Evolutionary conservation across 2,329 filamentous ascomycete species (phyloP), one percentile per base, ranked within the genome.

Genomic region (Colletotrichum lindemuthianum): DNA sequence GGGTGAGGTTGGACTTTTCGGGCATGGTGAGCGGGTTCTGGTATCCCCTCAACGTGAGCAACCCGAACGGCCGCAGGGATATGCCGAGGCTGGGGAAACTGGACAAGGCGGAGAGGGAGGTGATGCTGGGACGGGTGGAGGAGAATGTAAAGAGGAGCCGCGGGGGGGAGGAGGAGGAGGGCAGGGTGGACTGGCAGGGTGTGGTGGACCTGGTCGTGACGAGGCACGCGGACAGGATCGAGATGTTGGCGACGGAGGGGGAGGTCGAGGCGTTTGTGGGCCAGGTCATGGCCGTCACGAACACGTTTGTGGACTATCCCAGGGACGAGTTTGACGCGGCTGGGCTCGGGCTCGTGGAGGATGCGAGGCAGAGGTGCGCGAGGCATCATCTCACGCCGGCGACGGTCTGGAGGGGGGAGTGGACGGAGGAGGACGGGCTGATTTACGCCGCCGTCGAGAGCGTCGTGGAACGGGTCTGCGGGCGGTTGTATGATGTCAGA

Each of bases 161-260:
- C 0, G 73, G 75, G 11, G 33, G 70, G 34, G 71, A 67, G 52
- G 69, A 67, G 34, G 71, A 67, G 52, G 69, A 67, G 32, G 67
- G 70, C 15, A 72, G 33, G 43, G 45, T 86, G 33, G 78, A 92
- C 69, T 93, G 91, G 91, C 91, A 93, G 71, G 82, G 77, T 0
- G 78, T 90, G 1, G 81, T 84, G 0, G 91, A 94, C 69, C 82
- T 90, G 80, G 78, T 93, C 4, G 80, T 92, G 4, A 73, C 79
- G 5, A 83, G 90, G 2, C 92, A 90, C 69, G 82, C 83, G 4
- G 77, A 84, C 37, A 79, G 87, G 32, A 75, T 93, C 10, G 63
- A 59, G 53, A 54, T 53, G n/a, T 5, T 66, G 37, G 59, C 63
- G 32, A 43, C 57, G 16, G 59, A 49, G 7, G 48, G n/a, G 6